phyloP scores from a whole-genome alignment of 768 basidiomycete species.

The Hysterangium stoloniferum region DNA sequence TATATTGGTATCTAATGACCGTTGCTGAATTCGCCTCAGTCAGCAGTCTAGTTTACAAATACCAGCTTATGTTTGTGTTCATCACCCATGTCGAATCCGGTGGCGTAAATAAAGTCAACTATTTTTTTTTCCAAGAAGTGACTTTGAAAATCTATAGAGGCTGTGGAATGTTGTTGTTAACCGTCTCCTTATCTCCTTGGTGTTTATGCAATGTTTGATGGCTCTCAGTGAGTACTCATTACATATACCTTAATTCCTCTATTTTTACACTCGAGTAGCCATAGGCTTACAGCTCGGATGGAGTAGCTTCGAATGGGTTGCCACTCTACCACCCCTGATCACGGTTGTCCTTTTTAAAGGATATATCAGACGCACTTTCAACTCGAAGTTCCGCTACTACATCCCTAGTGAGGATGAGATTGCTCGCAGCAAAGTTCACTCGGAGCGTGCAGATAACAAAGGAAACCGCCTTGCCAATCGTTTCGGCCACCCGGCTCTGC shows the following conservation, averaged over 20 bases:
- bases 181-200: slow-evolving; percentile 65
- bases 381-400: slow-evolving; percentile 69
- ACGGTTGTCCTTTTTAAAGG: slow-evolving; percentile 78
- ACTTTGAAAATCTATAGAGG: slow-evolving; percentile 40
- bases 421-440: slow-evolving; percentile 63
- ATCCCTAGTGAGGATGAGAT: slow-evolving; percentile 78
- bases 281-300: slow-evolving; percentile 75
- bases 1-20: slow-evolving; percentile 15
- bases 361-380: slow-evolving; percentile 64
- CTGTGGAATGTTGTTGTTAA: slow-evolving; percentile 95
- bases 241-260: slow-evolving; percentile 25
- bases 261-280: slow-evolving; percentile 34
- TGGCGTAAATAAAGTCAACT: slow-evolving; percentile 50
- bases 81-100: slow-evolving; percentile 87
- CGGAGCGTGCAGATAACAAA: slow-evolving; percentile 64
- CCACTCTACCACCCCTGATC: slow-evolving; percentile 81
- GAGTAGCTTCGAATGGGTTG: slow-evolving; percentile 70
- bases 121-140: slow-evolving; percentile 1
- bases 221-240: slow-evolving; percentile 86
- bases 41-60: slow-evolving; percentile 86
- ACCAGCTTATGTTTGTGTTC: slow-evolving; percentile 93
- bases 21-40: slow-evolving; percentile 27
- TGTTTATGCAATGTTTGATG: slow-evolving; percentile 87
- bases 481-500: slow-evolving; percentile 91
- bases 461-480: slow-evolving; percentile 77